A percentile compares a stretch with the other conserved stretches of the same genome.
These are phyloP conservation scores for Aspergillus ellipticus DNA, from an alignment of 495 filamentous ascomycete genomes.

Conservation along the genomic window DNA sequence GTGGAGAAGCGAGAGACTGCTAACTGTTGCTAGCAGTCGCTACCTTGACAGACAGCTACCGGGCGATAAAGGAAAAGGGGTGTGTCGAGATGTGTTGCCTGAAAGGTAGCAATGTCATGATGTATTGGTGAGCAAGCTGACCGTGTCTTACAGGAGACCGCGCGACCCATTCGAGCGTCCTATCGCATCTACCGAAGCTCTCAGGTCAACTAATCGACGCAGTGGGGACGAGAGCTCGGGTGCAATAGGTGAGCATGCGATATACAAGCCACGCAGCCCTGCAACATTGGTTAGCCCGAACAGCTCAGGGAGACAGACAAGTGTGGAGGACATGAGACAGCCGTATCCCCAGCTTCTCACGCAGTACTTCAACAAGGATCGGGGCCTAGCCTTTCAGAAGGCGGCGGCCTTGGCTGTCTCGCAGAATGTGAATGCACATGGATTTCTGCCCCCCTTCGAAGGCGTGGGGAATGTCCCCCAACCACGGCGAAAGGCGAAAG, in stretches of 20 bases:
- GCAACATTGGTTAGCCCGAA: neutral
- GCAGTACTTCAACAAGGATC: conserved; percentile 13
- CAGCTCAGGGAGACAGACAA: neutral
- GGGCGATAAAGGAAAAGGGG: neutral
- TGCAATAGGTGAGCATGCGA: neutral
- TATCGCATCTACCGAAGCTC: neutral
- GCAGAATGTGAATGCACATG: conserved; percentile 31
- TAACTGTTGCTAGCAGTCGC: neutral
- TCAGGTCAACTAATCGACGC: neutral
- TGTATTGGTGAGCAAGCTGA: neutral
- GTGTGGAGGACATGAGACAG: neutral
- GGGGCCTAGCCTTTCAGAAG: conserved; percentile 21
- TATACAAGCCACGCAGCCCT: neutral
- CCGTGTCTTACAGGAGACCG: neutral
- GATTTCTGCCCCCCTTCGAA: conserved; percentile 26
- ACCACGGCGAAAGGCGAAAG: neutral
- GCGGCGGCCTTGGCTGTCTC: conserved; percentile 20
- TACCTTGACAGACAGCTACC: neutral
- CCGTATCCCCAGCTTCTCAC: conserved; percentile 13
- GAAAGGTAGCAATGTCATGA: neutral
- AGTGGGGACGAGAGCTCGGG: neutral
- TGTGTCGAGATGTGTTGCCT: neutral
- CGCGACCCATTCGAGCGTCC: neutral
- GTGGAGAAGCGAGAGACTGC: neutral
- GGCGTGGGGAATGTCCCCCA: conserved; percentile 16